Conservation (phyloP, 1,284 basidiomycete genomes). For the Volvariella volvacea region DNA sequence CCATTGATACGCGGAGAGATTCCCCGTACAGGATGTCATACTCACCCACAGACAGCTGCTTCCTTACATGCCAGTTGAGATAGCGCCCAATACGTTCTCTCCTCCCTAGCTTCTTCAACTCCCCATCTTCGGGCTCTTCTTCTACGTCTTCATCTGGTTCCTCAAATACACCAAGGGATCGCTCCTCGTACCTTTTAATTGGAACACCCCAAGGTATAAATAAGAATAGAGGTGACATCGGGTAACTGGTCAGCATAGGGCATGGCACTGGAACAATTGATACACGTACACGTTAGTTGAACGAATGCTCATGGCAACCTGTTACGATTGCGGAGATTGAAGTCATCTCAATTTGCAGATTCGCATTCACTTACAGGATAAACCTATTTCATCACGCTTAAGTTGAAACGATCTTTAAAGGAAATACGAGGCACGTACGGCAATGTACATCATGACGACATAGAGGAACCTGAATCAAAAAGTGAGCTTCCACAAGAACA, state of each 20-base stretch:
- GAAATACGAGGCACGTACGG: conserved; percentile 22
- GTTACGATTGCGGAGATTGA: conserved; percentile 1
- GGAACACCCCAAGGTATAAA: too few relatives aligned
- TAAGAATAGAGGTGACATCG: not conserved
- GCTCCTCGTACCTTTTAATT: conserved; percentile 52
- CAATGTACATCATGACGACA: conserved; percentile 70
- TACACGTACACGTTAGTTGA: conserved; percentile 72
- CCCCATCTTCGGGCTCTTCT: conserved; percentile 35
- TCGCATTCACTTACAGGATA: conserved; percentile 37
- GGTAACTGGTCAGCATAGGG: not conserved
- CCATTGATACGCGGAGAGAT: not conserved
- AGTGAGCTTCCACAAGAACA: not conserved
- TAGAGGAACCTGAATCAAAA: conserved; percentile 55
- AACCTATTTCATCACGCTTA: conserved; percentile 19
- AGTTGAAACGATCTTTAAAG: not conserved
- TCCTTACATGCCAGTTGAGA: conserved; percentile 55
- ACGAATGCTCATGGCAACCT: conserved; percentile 62
- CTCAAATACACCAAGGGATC: conserved; percentile 60
- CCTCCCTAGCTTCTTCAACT: conserved; percentile 24
- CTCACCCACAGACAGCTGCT: conserved; percentile 50
- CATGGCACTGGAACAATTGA: not conserved
- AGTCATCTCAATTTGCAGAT: not conserved
- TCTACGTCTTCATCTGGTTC: conserved; percentile 39
- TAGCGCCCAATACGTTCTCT: conserved; percentile 49
- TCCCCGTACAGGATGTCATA: not conserved